Evolutionary conservation across 2,329 filamentous ascomycete genomes (phyloP), one percentile per base, ranked within the genome.

Genomic region (Exophiala calicioides): DNA sequence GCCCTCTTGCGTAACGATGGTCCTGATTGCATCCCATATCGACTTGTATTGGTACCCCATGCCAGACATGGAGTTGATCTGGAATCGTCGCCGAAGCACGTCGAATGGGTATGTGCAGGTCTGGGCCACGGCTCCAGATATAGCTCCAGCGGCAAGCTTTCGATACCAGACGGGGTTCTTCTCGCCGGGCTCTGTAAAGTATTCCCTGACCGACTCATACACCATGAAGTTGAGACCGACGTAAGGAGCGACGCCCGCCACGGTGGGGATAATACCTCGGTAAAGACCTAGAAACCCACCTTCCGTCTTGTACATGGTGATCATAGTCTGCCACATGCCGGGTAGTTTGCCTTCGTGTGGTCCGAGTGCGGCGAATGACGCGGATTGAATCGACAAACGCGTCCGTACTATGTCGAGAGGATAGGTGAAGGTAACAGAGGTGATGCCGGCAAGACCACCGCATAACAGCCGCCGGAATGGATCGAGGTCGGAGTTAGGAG

Each of bases 151-250:
- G 20, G 84, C 78, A 31, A 98, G 76, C 65, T 97, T 98, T 43
- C 91, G 83, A 42, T 81, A 67, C 1, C 88, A 80, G 52, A 76
- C 82, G 0, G 93, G 93, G 57, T 95, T 88, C 62, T 86, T 80
- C 54, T 95, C 84, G 33, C 93, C 93, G 40, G 95, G 88, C 1
- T 84, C 85, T 0, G 93, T 98, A 58, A 98, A 77, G 58, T 85
- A 84, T 61, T 84, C 82, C 51, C 93, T 84, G 48, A 90, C 85
- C 37, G 85, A 85, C 68, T 98, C 93, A 69, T 98, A 98, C 4
- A 88, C 89, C 90, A 97, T 97, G 68, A 98, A 98, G 68, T 98
- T 98, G 44, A 98, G 76, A 29, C 93, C 93, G 52, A 98, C 91
- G 66, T 97, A 97, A 58, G 93, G 93, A 30, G 93, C 93, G 24